These are phyloP conservation scores for Phenoliferia sp. DNA, from an alignment of 1,284 basidiomycete genomes.

Conservation along the genomic window DNA sequence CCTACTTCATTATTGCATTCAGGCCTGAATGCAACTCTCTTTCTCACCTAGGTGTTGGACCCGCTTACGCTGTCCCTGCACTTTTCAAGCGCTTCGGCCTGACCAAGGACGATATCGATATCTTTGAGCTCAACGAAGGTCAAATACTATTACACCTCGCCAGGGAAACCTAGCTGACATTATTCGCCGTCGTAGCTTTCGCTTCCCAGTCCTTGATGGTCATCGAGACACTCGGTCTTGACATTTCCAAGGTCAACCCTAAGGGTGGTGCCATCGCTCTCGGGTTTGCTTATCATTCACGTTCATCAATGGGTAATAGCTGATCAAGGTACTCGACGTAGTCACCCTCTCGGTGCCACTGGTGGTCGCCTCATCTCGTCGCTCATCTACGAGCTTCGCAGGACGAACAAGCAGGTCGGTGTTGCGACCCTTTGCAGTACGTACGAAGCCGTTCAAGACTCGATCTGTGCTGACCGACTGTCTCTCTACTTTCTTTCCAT, in stretches of 20 bases:
- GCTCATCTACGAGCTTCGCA: constrained; percentile 43
- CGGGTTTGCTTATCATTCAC: constrained; percentile 26
- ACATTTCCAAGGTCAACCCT: constrained; percentile 43
- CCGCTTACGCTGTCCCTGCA: constrained; percentile 34
- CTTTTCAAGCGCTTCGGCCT: constrained; percentile 32
- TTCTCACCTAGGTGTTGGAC: constrained; percentile 31
- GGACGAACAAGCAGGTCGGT: constrained; percentile 40
- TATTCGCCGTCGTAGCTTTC: constrained; percentile 39
- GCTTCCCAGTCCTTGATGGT: constrained; percentile 46
- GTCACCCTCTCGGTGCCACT: constrained; percentile 45
- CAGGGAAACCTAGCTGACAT: background rate
- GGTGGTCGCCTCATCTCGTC: constrained; percentile 45
- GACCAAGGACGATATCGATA: constrained; percentile 33
- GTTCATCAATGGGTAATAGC: background rate
- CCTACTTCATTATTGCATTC: too few species aligned
- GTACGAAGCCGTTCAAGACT: constrained; percentile 33
- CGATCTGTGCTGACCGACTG: background rate
- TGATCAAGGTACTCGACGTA: background rate
- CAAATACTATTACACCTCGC: background rate
- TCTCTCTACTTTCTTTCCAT: background rate
- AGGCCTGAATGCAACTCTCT: too few species aligned
- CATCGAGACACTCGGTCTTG: constrained; percentile 42
- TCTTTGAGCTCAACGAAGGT: constrained; percentile 36
- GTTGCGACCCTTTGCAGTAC: constrained; percentile 46
- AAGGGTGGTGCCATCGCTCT: constrained; percentile 46